Conservation (phyloP, 225 moss, liverwort and hornwort species). For the Marchantia paleacea region DNA sequence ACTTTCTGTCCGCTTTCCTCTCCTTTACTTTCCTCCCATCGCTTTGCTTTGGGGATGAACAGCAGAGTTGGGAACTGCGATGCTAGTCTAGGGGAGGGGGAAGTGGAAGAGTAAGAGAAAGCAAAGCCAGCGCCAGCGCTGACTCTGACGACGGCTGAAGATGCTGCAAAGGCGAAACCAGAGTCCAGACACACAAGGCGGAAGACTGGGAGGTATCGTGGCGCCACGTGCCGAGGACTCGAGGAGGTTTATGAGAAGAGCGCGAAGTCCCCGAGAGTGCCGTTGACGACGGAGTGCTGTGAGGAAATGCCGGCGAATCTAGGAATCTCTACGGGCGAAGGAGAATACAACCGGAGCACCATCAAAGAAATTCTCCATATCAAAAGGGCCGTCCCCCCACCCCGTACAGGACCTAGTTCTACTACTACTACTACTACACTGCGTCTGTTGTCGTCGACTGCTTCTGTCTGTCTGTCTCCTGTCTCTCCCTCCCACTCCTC, state of each 20-base stretch:
- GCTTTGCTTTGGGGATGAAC: too few species aligned
- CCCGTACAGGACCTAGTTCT: too few species aligned
- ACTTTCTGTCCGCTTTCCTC: too few species aligned
- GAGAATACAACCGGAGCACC: not conserved
- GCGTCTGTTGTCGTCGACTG: not conserved
- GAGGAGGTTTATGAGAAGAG: not conserved
- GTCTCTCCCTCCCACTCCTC: not conserved
- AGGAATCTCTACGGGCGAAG: not conserved
- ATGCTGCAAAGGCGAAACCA: not conserved
- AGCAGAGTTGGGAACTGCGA: too few species aligned
- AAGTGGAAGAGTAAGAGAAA: not conserved
- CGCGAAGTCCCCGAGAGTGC: not conserved
- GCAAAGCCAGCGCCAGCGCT: not conserved
- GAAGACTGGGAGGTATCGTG: constrained; percentile 8
- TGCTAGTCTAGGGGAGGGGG: not conserved
- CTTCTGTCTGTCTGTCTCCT: not conserved
- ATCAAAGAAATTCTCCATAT: not conserved
- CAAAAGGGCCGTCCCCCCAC: not conserved
- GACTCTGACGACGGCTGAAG: not conserved
- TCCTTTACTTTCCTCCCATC: too few species aligned
- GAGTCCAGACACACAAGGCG: too few species aligned
- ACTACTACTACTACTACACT: too few species aligned
- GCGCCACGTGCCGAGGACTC: constrained; percentile 8
- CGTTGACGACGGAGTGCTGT: constrained; percentile 8
- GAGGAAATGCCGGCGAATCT: not conserved